A percentile compares a stretch with the other conserved stretches of the same genome.
phyloP scores from a whole-genome alignment of 2,329 filamentous ascomycete genomes.

The Colletotrichum agaves region DNA sequence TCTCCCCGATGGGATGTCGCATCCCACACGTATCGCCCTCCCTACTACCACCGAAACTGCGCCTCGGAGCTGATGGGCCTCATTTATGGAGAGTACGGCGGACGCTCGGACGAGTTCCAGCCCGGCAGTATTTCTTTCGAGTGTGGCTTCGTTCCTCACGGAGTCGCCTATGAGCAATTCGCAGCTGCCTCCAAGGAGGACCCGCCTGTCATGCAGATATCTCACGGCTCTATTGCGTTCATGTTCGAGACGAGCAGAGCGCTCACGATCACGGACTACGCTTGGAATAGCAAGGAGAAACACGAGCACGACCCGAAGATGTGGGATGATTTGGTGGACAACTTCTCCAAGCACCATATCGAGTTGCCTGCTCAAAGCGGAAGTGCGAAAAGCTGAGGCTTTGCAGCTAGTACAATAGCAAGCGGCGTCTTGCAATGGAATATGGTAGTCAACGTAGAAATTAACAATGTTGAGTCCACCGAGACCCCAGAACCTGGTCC shows the following conservation, averaged over 20 bases:
- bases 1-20: conserved; percentile 73
- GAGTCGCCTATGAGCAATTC: conserved; percentile 56
- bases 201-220: conserved; percentile 56
- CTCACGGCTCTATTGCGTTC: conserved; percentile 58
- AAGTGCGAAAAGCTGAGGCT: neutral
- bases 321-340: conserved; percentile 65
- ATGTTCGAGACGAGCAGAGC: conserved; percentile 64
- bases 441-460: too few relatives aligned
- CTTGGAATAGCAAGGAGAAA: conserved; percentile 51
- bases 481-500: neutral
- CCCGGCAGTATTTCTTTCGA: conserved; percentile 57
- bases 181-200: conserved; percentile 59
- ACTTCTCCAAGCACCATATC: conserved; percentile 51
- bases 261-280: conserved; percentile 68
- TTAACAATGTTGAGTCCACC: neutral
- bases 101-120: conserved; percentile 53
- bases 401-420: too few relatives aligned
- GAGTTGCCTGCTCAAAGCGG: neutral
- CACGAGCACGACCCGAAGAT: conserved; percentile 60
- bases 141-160: conserved; percentile 59
- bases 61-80: conserved; percentile 68
- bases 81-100: conserved; percentile 49
- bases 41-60: conserved; percentile 73
- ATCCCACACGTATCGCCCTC: conserved; percentile 70
- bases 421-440: too few relatives aligned